Base-by-base conservation (phyloP, 2,329 filamentous ascomycete species). In the Stagonosporopsis cucurbitacearum region DNA sequence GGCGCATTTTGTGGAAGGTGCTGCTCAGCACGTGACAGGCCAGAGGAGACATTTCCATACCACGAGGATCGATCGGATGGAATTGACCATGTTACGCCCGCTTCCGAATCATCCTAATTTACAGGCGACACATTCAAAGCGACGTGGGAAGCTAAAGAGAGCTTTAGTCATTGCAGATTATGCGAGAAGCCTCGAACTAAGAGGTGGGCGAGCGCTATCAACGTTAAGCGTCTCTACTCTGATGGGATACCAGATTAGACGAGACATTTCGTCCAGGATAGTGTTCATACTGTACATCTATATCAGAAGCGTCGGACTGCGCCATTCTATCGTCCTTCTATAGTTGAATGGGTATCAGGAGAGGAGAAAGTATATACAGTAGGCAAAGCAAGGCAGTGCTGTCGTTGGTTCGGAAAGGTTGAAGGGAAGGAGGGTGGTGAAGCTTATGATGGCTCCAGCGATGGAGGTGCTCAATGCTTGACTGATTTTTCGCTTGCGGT, bases 331-430 rank as follows among this genome's bases (percentile, higher is more conserved):
- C 30, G 30, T 40, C 42, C 15, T 40, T 57, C 48, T 48, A 48
- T 48, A 47, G 26, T 20, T n/a, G 20, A 20, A n/a, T 44, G 69
- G 70, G 71, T 72, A 74, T 73, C 70, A 62, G 68, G 70, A 72
- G 69, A 66, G 71, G 68, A 71, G 69, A 64, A 64, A 57, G 26
- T 50, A 39, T 51, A 6, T 47, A 51, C 53, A 51, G 19, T 30
- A 44, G 42, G 35, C 35, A n/a, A 36, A 20, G 19, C 11, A 39
- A 22, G 33, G 19, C 13, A 19, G 25, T 35, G 15, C 17, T 23
- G n/a, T 11, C 15, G 8, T 28, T 25, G 23, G 13, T 28, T 7
- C 9, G 19, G 15, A 20, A 40, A 20, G 20, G 20, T n/a, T 19
- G 15, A 12, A 6, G 4, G 11, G 12, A 23, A 17, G 22, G 6